Conservation (phyloP, 208 protist species). For the Strigomonas oncopelti region DNA sequence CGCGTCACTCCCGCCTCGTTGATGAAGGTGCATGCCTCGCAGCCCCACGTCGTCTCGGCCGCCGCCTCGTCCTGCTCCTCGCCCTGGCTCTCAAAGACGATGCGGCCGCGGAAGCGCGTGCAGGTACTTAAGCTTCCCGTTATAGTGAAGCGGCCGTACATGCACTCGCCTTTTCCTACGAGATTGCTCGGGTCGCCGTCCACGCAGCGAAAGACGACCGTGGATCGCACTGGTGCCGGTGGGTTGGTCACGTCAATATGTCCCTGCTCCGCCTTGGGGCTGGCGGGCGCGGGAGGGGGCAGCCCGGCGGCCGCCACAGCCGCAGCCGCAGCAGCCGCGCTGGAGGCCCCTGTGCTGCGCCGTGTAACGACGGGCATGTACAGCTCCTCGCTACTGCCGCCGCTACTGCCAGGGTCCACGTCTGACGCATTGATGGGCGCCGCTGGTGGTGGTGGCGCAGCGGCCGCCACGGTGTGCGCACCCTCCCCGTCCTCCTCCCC, state of each 20-base stretch:
- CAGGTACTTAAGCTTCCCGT: conserved; percentile 32
- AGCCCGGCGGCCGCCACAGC: not conserved
- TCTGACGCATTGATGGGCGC: not conserved
- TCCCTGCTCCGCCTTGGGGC: conserved; percentile 1
- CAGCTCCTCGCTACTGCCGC: not conserved
- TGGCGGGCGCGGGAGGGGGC: not conserved
- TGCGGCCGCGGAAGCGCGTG: conserved; percentile 40
- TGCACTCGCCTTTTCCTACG: conserved; percentile 44
- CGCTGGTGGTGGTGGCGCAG: too few relatives aligned
- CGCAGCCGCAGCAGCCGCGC: too few relatives aligned
- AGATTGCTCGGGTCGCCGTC: conserved; percentile 21
- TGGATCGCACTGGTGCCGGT: not conserved
- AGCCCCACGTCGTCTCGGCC: conserved; percentile 57
- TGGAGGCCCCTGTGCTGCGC: too few relatives aligned
- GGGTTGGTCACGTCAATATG: conserved; percentile 2
- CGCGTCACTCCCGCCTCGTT: conserved; percentile 66
- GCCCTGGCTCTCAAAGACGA: conserved; percentile 45
- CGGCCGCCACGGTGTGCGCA: too few relatives aligned
- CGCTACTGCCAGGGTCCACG: too few relatives aligned
- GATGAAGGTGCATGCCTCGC: conserved; percentile 74
- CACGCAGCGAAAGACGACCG: conserved; percentile 2
- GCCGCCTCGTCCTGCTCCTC: conserved; percentile 14
- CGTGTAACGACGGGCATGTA: not conserved
- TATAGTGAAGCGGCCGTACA: conserved; percentile 50
- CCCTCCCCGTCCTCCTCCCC: not conserved